Base-by-base conservation (phyloP, 176 grass and related monocot genomes). In the Aegilops sharonensis region DNA sequence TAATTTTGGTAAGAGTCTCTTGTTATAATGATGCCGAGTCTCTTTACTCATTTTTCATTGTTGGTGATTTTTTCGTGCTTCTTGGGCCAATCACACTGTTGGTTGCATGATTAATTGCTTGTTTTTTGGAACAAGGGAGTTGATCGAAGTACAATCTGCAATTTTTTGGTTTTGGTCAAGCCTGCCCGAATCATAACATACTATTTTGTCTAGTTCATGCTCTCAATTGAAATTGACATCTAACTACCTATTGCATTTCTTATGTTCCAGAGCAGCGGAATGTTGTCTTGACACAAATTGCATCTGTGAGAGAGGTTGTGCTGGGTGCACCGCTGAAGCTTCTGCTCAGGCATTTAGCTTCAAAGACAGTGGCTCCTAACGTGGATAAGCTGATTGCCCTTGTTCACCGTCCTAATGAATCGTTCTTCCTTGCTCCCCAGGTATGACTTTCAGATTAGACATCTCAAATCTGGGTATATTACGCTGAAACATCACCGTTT, bases 391-490 rank as follows among this genome's bases (percentile, higher is more conserved):
- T 95, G 78, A 85, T 96, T 59, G 92, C 97, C 84, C 94, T 99
- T 92, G 97, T 99, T 75, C 97, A 99, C 79, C 92, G 92, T 39
- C 94, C 97, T 72, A 94, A 99, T 61, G 97, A 99, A 83, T 99
- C 97, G 0, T 99, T 99, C 81, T 99, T 99, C 75, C 79, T 99
- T 82, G 79, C 92, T 80, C 92, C 94, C 23, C 97, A 96, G 94
- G 97, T 98, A 89, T 62, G 79, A 77, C 39, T 88, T 76, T 77
- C 64, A 68, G 21, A 62, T 45, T 56, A 75, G 15, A 14, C 23
- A 50, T 80, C 17, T 52, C 50, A 66, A 36, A 80, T 89, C 8
- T 77, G 27, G 25, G 3, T 60, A 62, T 48, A 62, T 69, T 81
- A 84, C 56, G 63, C 1, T 9, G 27, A 50, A 64, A 31, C 27